These are phyloP conservation scores for Naganishia liquefaciens DNA, from an alignment of 1,284 basidiomycete species.

Conservation along the genomic window DNA sequence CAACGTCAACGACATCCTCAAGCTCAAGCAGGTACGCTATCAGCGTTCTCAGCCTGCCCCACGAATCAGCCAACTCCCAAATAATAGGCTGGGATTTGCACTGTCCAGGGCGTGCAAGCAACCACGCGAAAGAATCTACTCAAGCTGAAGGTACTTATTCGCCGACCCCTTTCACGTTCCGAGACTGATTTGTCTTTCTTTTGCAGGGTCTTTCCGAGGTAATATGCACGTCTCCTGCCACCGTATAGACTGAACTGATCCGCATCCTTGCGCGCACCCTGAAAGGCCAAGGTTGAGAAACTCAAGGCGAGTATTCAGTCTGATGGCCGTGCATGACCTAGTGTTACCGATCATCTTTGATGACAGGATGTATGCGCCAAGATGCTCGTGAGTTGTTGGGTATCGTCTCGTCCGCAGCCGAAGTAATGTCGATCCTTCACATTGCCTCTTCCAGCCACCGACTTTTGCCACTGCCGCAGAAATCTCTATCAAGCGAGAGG, in stretches of 20 bases:
- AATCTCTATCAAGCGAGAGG: conserved; percentile 75
- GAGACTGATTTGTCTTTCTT: conserved; percentile 7
- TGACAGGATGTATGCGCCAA: conserved; percentile 81
- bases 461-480: conserved; percentile 87
- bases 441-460: conserved; percentile 58
- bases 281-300: conserved; percentile 83
- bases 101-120: conserved; percentile 58
- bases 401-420: background rate
- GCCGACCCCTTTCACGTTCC: conserved; percentile 34
- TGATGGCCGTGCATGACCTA: conserved; percentile 16
- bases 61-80: background rate
- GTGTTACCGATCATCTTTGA: conserved; percentile 12
- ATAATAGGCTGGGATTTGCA: conserved; percentile 38
- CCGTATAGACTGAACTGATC: background rate
- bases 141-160: conserved; percentile 78
- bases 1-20: conserved; percentile 88
- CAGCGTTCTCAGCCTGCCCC: conserved; percentile 28
- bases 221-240: conserved; percentile 16
- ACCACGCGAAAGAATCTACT: conserved; percentile 80
- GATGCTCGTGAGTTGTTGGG: conserved; percentile 61
- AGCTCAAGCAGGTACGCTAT: conserved; percentile 71
- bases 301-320: conserved; percentile 66
- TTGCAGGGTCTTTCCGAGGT: conserved; percentile 71
- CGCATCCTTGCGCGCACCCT: background rate
- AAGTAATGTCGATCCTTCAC: too few species aligned